phyloP scores from a whole-genome alignment of 768 basidiomycete species.

The Mycena metata region DNA sequence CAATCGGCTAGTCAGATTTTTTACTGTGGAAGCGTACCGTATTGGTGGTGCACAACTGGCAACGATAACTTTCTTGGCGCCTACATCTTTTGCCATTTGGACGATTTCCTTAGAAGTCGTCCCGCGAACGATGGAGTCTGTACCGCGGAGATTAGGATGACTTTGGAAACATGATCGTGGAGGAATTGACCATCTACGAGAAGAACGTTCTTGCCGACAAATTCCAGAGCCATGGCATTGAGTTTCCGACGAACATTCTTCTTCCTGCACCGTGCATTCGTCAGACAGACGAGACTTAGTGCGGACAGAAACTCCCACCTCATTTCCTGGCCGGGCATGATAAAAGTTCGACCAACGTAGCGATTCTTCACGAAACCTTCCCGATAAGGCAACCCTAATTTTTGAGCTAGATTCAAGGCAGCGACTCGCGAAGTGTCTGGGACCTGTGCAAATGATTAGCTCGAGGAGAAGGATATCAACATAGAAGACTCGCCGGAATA shows the following conservation, averaged over 20 bases:
- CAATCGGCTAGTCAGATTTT: background rate
- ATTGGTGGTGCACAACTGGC: slow-evolving; percentile 99
- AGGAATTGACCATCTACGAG: slow-evolving; percentile 89
- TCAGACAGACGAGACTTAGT: background rate
- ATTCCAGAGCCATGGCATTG: slow-evolving; percentile 99
- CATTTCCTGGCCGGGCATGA: slow-evolving; percentile 99
- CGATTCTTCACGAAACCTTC: slow-evolving; percentile 99
- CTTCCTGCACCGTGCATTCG: slow-evolving; percentile 60
- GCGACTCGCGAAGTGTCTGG: slow-evolving; percentile 98
- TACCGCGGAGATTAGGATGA: slow-evolving; percentile 10
- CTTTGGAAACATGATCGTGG: background rate
- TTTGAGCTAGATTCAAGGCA: slow-evolving; percentile 94
- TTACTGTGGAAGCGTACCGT: slow-evolving; percentile 61
- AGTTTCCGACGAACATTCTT: slow-evolving; percentile 97
- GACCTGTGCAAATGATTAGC: slow-evolving; percentile 62
- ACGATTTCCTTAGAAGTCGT: slow-evolving; percentile 99
- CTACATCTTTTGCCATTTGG: slow-evolving; percentile 99
- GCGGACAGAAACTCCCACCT: slow-evolving; percentile 59
- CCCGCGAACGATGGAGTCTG: slow-evolving; percentile 98
- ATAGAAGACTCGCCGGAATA: slow-evolving; percentile 77
- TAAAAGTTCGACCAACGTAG: slow-evolving; percentile 98
- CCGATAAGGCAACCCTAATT: slow-evolving; percentile 89
- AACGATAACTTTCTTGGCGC: slow-evolving; percentile 94
- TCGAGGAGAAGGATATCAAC: slow-evolving; percentile 8
- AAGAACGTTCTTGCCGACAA: slow-evolving; percentile 90